A percentile compares a stretch with the other conserved stretches of the same genome.
Conservation (phyloP, 768 basidiomycete genomes). For the Kwoniella dejecticola region DNA sequence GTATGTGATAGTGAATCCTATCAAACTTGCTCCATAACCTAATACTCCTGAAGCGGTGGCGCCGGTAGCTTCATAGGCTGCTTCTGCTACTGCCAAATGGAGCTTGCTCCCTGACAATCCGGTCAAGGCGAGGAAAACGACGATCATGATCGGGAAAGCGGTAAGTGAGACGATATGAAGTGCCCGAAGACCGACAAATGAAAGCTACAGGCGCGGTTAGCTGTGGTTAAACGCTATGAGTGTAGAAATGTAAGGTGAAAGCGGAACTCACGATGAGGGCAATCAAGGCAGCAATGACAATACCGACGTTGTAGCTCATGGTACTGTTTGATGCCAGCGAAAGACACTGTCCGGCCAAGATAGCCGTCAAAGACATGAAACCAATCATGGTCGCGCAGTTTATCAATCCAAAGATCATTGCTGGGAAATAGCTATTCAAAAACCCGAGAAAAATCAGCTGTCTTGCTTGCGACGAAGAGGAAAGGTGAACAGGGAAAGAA, state of each 20-base stretch:
- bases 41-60: slow-evolving; percentile 44
- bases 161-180: slow-evolving; percentile 51
- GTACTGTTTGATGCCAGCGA: slow-evolving; percentile 62
- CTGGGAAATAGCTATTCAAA: slow-evolving; percentile 55
- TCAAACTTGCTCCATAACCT: slow-evolving; percentile 52
- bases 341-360: slow-evolving; percentile 70
- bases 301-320: slow-evolving; percentile 63
- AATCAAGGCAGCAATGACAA: slow-evolving; percentile 51
- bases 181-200: slow-evolving; percentile 52
- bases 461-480: neutral
- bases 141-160: slow-evolving; percentile 51
- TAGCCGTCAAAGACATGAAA: slow-evolving; percentile 68
- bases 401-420: slow-evolving; percentile 56
- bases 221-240: slow-evolving; percentile 3
- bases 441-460: neutral
- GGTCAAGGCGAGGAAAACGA: slow-evolving; percentile 49
- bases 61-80: slow-evolving; percentile 20
- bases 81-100: slow-evolving; percentile 29
- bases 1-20: slow-evolving; percentile 54
- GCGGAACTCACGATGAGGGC: slow-evolving; percentile 44
- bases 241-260: neutral
- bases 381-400: slow-evolving; percentile 67
- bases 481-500: neutral
- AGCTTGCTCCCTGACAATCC: slow-evolving; percentile 44
- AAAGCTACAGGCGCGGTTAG: slow-evolving; percentile 30